Conservation (phyloP, 2,329 filamentous ascomycete genomes). For the Thielaviopsis populi region DNA sequence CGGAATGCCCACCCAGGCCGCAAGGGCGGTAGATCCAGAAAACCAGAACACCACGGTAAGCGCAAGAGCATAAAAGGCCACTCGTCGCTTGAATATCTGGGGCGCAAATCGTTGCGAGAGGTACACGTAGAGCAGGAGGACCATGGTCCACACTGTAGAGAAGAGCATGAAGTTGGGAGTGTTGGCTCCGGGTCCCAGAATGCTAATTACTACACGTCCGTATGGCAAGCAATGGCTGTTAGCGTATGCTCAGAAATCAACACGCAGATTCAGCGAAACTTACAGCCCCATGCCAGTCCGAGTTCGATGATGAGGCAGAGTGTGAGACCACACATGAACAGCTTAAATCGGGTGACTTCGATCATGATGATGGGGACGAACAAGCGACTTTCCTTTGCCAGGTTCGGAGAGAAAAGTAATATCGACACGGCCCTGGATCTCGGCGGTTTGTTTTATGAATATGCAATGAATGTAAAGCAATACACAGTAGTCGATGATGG, state of each 20-base stretch:
- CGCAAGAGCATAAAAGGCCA: constrained; percentile 50
- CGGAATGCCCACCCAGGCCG: constrained; percentile 44
- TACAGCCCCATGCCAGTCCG: constrained; percentile 60
- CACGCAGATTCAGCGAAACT: constrained; percentile 19
- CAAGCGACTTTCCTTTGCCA: neutral
- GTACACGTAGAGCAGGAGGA: constrained; percentile 51
- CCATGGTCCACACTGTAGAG: constrained; percentile 57
- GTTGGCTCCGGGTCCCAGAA: constrained; percentile 20
- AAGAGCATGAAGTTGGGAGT: constrained; percentile 68
- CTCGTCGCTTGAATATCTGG: constrained; percentile 45
- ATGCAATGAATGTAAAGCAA: neutral
- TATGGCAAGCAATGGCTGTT: neutral
- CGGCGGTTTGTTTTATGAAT: neutral
- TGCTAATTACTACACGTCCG: constrained; percentile 38
- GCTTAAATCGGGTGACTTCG: constrained; percentile 5
- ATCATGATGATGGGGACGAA: constrained; percentile 1
- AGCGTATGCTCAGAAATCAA: neutral
- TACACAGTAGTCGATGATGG: neutral
- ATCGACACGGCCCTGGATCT: neutral
- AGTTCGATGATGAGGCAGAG: constrained; percentile 45
- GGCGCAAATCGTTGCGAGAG: constrained; percentile 49
- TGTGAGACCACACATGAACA: constrained; percentile 9
- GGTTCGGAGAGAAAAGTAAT: neutral
- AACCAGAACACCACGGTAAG: constrained; percentile 84
- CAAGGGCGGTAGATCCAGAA: constrained; percentile 64